Conservation (phyloP, 306 rosid genomes). For the Ceratonia siliqua region DNA sequence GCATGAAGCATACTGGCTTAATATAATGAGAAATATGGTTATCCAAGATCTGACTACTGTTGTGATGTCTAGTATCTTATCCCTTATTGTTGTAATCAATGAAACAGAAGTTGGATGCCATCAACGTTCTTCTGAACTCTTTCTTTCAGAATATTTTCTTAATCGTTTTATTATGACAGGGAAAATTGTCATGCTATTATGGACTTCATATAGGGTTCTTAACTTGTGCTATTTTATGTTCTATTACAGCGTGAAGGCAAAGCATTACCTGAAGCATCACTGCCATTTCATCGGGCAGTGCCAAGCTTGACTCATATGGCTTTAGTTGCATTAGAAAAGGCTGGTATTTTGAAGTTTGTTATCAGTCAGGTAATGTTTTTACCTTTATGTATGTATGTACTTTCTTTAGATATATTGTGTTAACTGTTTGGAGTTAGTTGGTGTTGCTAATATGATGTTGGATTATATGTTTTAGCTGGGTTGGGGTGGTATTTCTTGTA, state of each 20-base stretch:
- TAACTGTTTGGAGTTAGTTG: neutral
- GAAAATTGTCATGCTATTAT: neutral
- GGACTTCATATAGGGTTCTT: constrained; percentile 21
- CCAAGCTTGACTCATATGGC: constrained; percentile 98
- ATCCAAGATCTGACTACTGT: neutral
- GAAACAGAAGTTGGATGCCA: neutral
- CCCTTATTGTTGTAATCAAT: neutral
- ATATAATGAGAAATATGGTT: neutral
- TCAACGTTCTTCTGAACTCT: constrained; percentile 18
- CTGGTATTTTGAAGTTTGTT: constrained; percentile 83
- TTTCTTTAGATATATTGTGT: constrained; percentile 3
- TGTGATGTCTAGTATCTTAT: neutral
- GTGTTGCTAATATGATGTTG: neutral
- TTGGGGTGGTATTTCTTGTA: neutral
- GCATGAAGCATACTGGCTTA: neutral
- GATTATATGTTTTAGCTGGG: neutral
- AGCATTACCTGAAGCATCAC: constrained; percentile 92
- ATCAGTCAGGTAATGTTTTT: constrained; percentile 41
- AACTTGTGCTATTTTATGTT: constrained; percentile 23
- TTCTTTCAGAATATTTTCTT: constrained; percentile 26
- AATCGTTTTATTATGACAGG: neutral
- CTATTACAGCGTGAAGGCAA: constrained; percentile 91
- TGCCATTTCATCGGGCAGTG: constrained; percentile 95
- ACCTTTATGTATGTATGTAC: neutral
- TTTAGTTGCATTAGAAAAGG: constrained; percentile 78